A percentile compares a stretch with the other conserved stretches of the same genome.
Conservation (phyloP, 257 asterid species). For the Solanum clarkiae region DNA sequence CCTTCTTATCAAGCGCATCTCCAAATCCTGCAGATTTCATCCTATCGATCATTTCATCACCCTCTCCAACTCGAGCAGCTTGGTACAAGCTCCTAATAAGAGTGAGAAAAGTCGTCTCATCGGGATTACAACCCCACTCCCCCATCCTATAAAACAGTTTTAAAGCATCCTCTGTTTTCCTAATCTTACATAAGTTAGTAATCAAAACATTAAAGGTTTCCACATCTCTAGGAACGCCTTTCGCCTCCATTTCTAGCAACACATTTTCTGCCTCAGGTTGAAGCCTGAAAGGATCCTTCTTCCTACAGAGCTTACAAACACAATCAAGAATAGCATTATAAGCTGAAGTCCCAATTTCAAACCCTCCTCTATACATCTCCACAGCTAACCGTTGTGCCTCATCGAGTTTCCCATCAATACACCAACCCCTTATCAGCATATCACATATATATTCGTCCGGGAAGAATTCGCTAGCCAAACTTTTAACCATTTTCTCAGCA, state of each 20-base stretch:
- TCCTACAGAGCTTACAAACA: conserved; percentile 71
- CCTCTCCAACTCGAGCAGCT: conserved; percentile 82
- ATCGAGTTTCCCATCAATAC: conserved; percentile 67
- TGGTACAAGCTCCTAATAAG: conserved; percentile 77
- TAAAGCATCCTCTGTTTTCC: conserved; percentile 64
- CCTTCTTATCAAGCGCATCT: conserved; percentile 52
- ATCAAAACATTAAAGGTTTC: conserved; percentile 81
- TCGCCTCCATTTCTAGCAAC: conserved; percentile 65
- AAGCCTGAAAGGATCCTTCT: conserved; percentile 75
- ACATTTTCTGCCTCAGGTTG: conserved; percentile 41
- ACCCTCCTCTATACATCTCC: conserved; percentile 90
- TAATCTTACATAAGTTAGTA: conserved; percentile 65
- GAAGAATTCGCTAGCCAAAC: conserved; percentile 70
- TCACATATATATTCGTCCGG: conserved; percentile 81
- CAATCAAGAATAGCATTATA: conserved; percentile 79
- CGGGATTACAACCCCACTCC: conserved; percentile 69
- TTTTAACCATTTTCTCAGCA: conserved; percentile 91
- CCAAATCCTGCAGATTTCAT: conserved; percentile 87
- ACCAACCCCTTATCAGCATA: conserved; percentile 69
- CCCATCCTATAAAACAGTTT: conserved; percentile 52
- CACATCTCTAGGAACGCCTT: conserved; percentile 77
- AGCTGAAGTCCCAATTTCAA: conserved; percentile 43
- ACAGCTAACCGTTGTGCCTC: conserved; percentile 62
- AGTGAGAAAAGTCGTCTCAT: conserved; percentile 52
- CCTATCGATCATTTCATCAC: conserved; percentile 91